Base-by-base conservation (phyloP, 768 basidiomycete genomes). In the Tylopilus subfusipes region DNA sequence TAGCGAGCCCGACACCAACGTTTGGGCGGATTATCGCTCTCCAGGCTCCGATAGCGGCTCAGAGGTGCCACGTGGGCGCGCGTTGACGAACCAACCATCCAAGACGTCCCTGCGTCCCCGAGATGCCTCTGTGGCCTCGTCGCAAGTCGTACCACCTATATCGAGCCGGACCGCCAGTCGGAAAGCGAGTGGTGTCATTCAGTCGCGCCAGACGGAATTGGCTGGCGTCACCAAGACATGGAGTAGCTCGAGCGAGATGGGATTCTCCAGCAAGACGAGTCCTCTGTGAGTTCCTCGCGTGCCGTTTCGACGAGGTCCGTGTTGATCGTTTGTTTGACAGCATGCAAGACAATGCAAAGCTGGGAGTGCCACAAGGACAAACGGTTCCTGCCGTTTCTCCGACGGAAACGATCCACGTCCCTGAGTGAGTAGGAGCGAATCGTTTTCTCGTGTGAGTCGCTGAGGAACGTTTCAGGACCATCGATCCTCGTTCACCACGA, bases 161-260 rank as follows among this genome's bases (percentile, higher is more conserved):
- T 46, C 40, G 27, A 70, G 70, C 51, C 55, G 57, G 45, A 63
- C 63, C 30, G 30, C 52, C 5, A 70, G 69, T 33, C 53, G 65
- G 45, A 72, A 60, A 42, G 24, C 71, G 1, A 70, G 69, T 19
- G 65, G 63, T 0, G 10, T 55, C 24, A 42, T 67, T 22, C 63
- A 60, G 31, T 18, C 63, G 1, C 68, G 68, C 18, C 69, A 70
- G 51, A 67, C 60, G 14, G 68, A 69, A 25, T 30, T 69, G 5
- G 64, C 67, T 14, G 68, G 61, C n/a, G 60, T 63, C n/a, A 70
- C 67, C 24, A 71, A 63, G 50, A 72, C 71, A 2, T 70, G 65
- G 63, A 67, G 69, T 33, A 63, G 53, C 43, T 59, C 61, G n/a
- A 65, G 61, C 39, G 59, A 63, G 1, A 53, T 65, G 47, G 62